These are phyloP conservation scores for Leishmania guyanensis DNA, from an alignment of 208 protist species.

Conservation along the genomic window DNA sequence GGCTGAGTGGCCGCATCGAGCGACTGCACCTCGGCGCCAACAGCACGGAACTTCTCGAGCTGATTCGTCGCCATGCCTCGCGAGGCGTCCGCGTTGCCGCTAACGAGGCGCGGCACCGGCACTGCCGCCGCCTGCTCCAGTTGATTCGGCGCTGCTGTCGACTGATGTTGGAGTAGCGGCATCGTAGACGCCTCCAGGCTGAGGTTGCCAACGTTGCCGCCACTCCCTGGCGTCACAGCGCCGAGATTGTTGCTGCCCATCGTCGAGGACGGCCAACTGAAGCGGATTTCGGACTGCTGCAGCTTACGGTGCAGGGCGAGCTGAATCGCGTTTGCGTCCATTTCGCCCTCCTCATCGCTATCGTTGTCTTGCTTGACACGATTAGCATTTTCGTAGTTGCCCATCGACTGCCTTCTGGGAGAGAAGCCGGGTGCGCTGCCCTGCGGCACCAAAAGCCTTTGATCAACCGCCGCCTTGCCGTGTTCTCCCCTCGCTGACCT, in stretches of 20 bases:
- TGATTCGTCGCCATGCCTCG: conserved; percentile 1
- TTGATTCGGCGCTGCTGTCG: not conserved
- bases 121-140: conserved; percentile 14
- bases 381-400: not conserved
- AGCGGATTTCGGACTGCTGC: conserved; percentile 21
- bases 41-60: conserved; percentile 25
- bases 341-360: conserved; percentile 23
- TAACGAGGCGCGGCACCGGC: conserved; percentile 12
- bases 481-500: not conserved
- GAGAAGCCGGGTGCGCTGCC: not conserved
- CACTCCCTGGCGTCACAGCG: not conserved
- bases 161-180: conserved; percentile 22
- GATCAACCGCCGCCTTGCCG: not conserved
- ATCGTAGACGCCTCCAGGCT: conserved; percentile 4
- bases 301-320: conserved; percentile 67
- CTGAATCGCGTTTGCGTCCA: conserved; percentile 66
- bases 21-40: conserved; percentile 31
- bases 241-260: conserved; percentile 1
- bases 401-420: not conserved
- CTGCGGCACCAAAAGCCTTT: not conserved
- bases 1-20: conserved; percentile 25
- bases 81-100: not conserved
- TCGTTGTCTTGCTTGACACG: not conserved
- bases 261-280: conserved; percentile 10
- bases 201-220: not conserved